Conservation (phyloP, 177 flowering plant species). For the Vitis hybrid region DNA sequence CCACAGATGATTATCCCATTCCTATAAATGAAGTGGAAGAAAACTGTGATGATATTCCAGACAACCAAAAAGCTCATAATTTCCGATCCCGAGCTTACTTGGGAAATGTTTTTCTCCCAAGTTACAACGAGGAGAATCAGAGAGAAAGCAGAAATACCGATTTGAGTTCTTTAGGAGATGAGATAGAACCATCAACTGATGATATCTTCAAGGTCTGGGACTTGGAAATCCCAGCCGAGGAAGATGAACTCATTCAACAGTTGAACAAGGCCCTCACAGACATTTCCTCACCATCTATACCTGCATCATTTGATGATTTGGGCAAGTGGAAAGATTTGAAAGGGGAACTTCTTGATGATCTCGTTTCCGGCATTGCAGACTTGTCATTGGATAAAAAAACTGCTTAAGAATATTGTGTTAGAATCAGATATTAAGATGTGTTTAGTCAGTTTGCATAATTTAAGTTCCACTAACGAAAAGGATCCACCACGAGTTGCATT, state of each 20-base stretch:
- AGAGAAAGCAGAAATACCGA: slow-evolving; percentile 13
- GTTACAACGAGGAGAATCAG: slow-evolving; percentile 25
- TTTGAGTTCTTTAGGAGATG: slow-evolving; percentile 14
- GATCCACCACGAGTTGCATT: no score
- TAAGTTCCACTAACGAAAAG: no score
- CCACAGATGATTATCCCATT: slow-evolving; percentile 7
- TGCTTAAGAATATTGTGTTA: neutral
- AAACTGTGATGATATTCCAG: slow-evolving; percentile 2
- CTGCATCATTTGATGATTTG: slow-evolving; percentile 17
- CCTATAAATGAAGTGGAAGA: slow-evolving; percentile 11
- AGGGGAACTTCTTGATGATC: slow-evolving; percentile 27
- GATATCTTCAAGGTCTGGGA: slow-evolving; percentile 74
- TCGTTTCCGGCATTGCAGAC: slow-evolving; percentile 48
- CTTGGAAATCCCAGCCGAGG: slow-evolving; percentile 40
- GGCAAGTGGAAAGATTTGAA: slow-evolving; percentile 6
- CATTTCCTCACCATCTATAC: slow-evolving; percentile 10
- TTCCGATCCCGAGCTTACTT: neutral
- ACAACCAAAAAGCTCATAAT: neutral
- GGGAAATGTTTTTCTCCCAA: slow-evolving; percentile 30
- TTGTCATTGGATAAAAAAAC: slow-evolving; percentile 35
- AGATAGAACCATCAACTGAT: slow-evolving; percentile 26
- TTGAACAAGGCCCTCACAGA: slow-evolving; percentile 39
- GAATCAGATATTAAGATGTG: neutral
- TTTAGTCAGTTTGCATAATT: no score
- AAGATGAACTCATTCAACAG: slow-evolving; percentile 39